A percentile compares a stretch with the other conserved stretches of the same genome.
phyloP scores from a whole-genome alignment of 2,329 filamentous ascomycete genomes.

The Epichloe gansuensis region DNA sequence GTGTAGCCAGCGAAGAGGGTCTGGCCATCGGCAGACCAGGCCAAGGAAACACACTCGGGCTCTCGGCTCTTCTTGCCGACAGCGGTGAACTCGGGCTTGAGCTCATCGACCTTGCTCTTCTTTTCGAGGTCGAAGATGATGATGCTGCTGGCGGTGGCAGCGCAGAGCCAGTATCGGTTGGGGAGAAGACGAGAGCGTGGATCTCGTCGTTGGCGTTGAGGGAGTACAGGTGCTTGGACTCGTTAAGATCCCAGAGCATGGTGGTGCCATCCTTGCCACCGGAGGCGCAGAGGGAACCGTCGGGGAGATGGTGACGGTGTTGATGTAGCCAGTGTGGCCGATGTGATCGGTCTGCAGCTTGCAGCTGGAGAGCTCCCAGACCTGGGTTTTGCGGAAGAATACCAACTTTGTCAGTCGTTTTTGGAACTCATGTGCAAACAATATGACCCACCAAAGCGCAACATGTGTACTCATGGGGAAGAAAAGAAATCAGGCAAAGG shows the following conservation, averaged over 20 bases:
- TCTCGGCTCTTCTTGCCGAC: constrained; percentile 98
- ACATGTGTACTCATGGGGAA: not conserved
- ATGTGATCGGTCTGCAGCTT: constrained; percentile 99
- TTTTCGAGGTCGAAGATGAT: constrained; percentile 99
- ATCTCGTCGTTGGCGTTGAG: constrained; percentile 99
- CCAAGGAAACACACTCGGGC: constrained; percentile 94
- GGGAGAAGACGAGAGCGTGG: constrained; percentile 99
- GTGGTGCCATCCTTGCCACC: constrained; percentile 99
- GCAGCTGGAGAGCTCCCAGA: constrained; percentile 99
- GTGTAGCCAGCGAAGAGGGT: constrained; percentile 99
- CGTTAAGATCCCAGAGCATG: constrained; percentile 99
- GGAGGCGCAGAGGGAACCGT: constrained; percentile 96
- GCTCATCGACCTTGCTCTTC: constrained; percentile 99
- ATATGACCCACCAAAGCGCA: not conserved
- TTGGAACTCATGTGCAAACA: not conserved
- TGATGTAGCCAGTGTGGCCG: constrained; percentile 99
- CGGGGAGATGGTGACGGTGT: constrained; percentile 99
- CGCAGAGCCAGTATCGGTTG: constrained; percentile 99
- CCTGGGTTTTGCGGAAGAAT: constrained; percentile 42
- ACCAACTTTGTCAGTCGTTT: constrained; percentile 4
- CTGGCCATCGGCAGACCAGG: constrained; percentile 97
- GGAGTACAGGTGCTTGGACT: constrained; percentile 99
- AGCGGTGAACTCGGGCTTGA: constrained; percentile 97
- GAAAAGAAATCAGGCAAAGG: constrained; percentile 61
- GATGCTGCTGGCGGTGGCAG: constrained; percentile 92